Conservation (phyloP, 2,329 filamentous ascomycete genomes). For the Colletotrichum abscissum region DNA sequence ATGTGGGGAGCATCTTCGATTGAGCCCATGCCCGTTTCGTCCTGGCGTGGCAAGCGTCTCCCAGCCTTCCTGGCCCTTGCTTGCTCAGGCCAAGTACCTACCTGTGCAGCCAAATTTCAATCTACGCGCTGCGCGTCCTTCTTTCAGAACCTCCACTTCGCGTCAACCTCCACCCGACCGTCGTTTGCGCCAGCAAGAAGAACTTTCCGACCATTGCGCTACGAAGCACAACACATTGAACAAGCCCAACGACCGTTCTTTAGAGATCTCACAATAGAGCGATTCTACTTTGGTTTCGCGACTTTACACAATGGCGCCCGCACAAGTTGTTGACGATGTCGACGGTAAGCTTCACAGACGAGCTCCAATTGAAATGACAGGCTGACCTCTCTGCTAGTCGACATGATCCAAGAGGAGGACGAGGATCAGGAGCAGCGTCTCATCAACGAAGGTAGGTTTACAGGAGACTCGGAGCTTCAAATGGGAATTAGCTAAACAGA, state of each 20-base stretch:
- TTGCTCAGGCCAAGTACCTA: neutral
- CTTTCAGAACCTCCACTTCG: slow-evolving; percentile 18
- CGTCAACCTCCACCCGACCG: slow-evolving; percentile 20
- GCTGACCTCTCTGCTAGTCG: slow-evolving; percentile 49
- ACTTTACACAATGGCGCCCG: slow-evolving; percentile 55
- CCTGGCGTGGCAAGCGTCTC: slow-evolving; percentile 16
- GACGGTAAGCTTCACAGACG: slow-evolving; percentile 51
- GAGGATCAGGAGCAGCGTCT: slow-evolving; percentile 83
- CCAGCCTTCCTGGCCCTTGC: slow-evolving; percentile 17
- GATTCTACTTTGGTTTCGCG: neutral
- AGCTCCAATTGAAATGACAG: neutral
- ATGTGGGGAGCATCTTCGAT: neutral
- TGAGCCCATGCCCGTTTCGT: neutral
- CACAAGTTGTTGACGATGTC: slow-evolving; percentile 60
- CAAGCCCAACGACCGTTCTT: neutral
- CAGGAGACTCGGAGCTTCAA: neutral
- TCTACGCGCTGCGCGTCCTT: slow-evolving; percentile 34
- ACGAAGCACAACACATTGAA: slow-evolving; percentile 2
- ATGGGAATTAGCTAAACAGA: neutral
- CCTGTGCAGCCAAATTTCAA: slow-evolving; percentile 28
- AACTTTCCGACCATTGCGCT: slow-evolving; percentile 9
- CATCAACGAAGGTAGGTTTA: slow-evolving; percentile 83
- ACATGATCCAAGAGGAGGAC: slow-evolving; percentile 74
- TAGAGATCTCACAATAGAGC: neutral
- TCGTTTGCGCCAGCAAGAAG: slow-evolving; percentile 26